phyloP scores from a whole-genome alignment of 208 protist species.

The Crithidia brevicula region DNA sequence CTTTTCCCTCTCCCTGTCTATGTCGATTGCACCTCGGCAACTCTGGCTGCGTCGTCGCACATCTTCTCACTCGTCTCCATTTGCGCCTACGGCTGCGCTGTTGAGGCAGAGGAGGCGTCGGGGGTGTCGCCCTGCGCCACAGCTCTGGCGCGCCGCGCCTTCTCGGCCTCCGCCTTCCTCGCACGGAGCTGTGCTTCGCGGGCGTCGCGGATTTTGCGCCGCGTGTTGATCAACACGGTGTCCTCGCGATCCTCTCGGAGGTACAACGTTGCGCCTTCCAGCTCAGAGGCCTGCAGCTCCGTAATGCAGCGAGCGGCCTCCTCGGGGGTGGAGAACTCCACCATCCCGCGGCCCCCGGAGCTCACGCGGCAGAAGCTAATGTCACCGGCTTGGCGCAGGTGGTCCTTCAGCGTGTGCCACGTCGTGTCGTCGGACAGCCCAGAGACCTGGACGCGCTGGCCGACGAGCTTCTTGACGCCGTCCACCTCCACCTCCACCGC shows the following conservation, averaged over 20 bases:
- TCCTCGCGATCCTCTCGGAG: conserved; percentile 89
- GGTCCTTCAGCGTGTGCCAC: conserved; percentile 92
- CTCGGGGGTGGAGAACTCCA: conserved; percentile 84
- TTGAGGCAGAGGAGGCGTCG: background rate
- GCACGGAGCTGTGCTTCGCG: conserved; percentile 78
- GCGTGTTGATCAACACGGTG: conserved; percentile 83
- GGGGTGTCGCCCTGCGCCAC: conserved; percentile 52
- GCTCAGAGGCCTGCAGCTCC: conserved; percentile 83
- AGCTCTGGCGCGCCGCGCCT: conserved; percentile 49
- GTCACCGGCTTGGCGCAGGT: conserved; percentile 85
- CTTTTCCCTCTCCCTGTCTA: too few relatives aligned
- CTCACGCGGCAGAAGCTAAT: conserved; percentile 83
- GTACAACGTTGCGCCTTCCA: conserved; percentile 86
- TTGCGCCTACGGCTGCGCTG: background rate
- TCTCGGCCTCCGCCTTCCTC: conserved; percentile 78
- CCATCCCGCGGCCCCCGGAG: conserved; percentile 78
- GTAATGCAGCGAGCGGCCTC: conserved; percentile 85
- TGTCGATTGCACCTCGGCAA: too few relatives aligned
- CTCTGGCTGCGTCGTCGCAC: too few relatives aligned
- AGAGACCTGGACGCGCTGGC: conserved; percentile 83
- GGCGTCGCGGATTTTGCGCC: conserved; percentile 78
- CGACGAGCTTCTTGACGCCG: conserved; percentile 90
- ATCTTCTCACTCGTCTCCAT: too few relatives aligned
- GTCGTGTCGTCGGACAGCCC: conserved; percentile 85
- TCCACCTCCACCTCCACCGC: conserved; percentile 90